These are phyloP conservation scores for Clathrus columnatus DNA, from an alignment of 768 basidiomycete species.

Conservation along the genomic window DNA sequence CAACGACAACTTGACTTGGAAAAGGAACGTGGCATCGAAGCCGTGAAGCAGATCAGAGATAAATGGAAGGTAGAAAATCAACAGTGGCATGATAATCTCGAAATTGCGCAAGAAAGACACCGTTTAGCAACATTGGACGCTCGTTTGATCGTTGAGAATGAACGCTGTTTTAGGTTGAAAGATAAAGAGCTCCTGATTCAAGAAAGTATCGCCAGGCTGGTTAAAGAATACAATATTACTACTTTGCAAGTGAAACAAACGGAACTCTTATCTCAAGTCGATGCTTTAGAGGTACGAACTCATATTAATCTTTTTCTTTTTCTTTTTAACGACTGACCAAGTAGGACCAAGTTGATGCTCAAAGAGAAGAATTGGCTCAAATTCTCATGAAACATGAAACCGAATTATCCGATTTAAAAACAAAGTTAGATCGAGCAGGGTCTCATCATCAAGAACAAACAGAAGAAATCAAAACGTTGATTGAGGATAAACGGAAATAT, in stretches of 20 bases:
- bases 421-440: conserved; percentile 14
- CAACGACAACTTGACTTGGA: conserved; percentile 39
- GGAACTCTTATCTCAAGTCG: conserved; percentile 47
- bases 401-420: conserved; percentile 12
- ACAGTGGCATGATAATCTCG: conserved; percentile 54
- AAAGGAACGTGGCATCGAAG: conserved; percentile 32
- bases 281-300: conserved; percentile 34
- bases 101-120: conserved; percentile 51
- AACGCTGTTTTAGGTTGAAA: conserved; percentile 40
- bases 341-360: conserved; percentile 1
- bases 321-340: not conserved
- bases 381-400: conserved; percentile 4
- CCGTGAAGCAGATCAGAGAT: conserved; percentile 35
- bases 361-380: conserved; percentile 26
- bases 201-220: conserved; percentile 51
- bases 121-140: conserved; percentile 56
- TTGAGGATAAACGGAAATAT: conserved; percentile 36
- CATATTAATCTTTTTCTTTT: not conserved
- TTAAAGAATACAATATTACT: conserved; percentile 60
- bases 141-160: conserved; percentile 44
- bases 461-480: conserved; percentile 29
- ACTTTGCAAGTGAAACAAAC: conserved; percentile 57
- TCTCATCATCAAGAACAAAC: conserved; percentile 20
- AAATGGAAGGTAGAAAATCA: conserved; percentile 45
- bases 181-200: conserved; percentile 45